phyloP scores from a whole-genome alignment of 805 yeast genomes.

The Candida berthetii region DNA sequence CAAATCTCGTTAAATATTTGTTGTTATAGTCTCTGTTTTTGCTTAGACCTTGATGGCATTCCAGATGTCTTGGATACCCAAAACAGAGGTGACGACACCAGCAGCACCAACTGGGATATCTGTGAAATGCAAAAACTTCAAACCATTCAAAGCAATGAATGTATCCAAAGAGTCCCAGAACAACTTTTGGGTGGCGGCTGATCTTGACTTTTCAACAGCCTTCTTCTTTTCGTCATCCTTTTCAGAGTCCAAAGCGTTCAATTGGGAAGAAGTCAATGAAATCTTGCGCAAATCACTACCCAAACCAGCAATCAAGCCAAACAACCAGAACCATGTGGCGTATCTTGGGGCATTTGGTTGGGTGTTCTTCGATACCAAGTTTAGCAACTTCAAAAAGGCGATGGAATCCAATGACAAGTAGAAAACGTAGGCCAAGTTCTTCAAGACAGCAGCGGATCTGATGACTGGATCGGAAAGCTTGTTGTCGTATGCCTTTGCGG shows the following conservation, averaged over 20 bases:
- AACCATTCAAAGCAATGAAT: slow-evolving; percentile 67
- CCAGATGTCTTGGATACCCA: slow-evolving; percentile 78
- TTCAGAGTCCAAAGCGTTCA: slow-evolving; percentile 20
- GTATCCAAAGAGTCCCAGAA: slow-evolving; percentile 74
- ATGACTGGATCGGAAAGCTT: slow-evolving; percentile 57
- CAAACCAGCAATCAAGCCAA: slow-evolving; percentile 61
- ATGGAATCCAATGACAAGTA: slow-evolving; percentile 61
- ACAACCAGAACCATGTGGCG: slow-evolving; percentile 72
- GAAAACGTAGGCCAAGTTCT: slow-evolving; percentile 56
- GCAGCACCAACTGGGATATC: slow-evolving; percentile 83
- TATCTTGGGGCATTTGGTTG: slow-evolving; percentile 45
- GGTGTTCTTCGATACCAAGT: slow-evolving; percentile 43
- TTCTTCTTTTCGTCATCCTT: slow-evolving; percentile 32
- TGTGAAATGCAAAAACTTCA: slow-evolving; percentile 51
- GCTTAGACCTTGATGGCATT: slow-evolving; percentile 28
- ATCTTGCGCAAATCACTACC: slow-evolving; percentile 51
- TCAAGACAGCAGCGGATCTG: slow-evolving; percentile 45
- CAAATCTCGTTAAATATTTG: neutral
- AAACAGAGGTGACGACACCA: slow-evolving; percentile 73
- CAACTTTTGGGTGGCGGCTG: slow-evolving; percentile 52
- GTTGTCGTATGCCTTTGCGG: slow-evolving; percentile 61
- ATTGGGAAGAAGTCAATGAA: slow-evolving; percentile 29
- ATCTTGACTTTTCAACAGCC: slow-evolving; percentile 36
- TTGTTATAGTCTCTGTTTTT: too few species aligned
- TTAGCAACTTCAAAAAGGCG: slow-evolving; percentile 49